phyloP scores from a whole-genome alignment of 1,284 basidiomycete genomes.

The Polyporus tsugae region DNA sequence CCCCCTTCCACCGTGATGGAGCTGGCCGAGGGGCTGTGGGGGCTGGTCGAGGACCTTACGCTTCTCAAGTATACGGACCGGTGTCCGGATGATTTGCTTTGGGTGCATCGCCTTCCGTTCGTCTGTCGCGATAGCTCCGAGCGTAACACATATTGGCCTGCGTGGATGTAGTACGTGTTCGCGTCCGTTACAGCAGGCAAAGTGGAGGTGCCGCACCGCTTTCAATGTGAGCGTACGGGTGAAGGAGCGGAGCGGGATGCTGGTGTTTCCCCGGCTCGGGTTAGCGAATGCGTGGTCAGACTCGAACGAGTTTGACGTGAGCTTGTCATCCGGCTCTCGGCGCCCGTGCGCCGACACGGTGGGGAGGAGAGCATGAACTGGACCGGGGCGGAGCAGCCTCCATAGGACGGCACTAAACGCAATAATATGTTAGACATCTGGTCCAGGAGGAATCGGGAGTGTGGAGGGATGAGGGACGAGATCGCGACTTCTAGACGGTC shows the following conservation, averaged over 20 bases:
- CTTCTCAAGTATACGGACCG: neutral
- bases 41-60: neutral
- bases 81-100: neutral
- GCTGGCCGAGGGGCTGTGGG: neutral
- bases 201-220: too few relatives aligned
- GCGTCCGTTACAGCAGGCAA: too few relatives aligned
- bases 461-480: neutral
- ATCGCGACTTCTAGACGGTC: neutral
- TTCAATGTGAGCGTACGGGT: too few relatives aligned
- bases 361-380: neutral
- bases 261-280: too few relatives aligned
- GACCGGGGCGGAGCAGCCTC: neutral
- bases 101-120: neutral
- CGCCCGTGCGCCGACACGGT: neutral
- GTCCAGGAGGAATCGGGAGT: constrained; percentile 2
- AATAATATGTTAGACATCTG: neutral
- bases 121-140: neutral
- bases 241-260: too few relatives aligned
- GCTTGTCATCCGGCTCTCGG: neutral
- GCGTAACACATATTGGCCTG: neutral
- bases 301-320: neutral
- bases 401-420: neutral
- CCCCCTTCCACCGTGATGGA: neutral
- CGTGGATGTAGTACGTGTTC: neutral
- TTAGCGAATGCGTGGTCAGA: too few relatives aligned